These are phyloP conservation scores for Agaricus blazei DNA, from an alignment of 768 basidiomycete genomes.

Conservation along the genomic window DNA sequence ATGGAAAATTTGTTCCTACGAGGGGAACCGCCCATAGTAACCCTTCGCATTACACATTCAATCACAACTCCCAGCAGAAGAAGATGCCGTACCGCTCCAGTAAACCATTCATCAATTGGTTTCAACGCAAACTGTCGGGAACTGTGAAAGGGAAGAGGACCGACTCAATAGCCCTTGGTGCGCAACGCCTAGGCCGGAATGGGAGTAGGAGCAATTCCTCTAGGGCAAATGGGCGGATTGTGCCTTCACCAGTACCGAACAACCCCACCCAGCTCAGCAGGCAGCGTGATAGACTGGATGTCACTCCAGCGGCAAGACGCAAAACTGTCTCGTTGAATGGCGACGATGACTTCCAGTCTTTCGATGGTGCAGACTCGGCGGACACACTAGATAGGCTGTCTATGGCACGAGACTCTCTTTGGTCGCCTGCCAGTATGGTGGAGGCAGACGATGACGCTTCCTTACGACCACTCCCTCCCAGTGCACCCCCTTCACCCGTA, in stretches of 20 bases:
- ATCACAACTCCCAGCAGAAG: constrained; percentile 44
- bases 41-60: constrained; percentile 8
- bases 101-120: constrained; percentile 87
- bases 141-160: constrained; percentile 53
- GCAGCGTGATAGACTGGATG: constrained; percentile 29
- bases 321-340: constrained; percentile 66
- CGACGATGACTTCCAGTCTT: constrained; percentile 40
- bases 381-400: constrained; percentile 49
- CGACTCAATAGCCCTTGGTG: constrained; percentile 28
- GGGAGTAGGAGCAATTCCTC: constrained; percentile 24
- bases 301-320: constrained; percentile 28
- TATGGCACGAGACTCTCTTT: constrained; percentile 65
- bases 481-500: constrained; percentile 80
- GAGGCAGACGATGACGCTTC: constrained; percentile 97
- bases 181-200: constrained; percentile 27
- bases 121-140: constrained; percentile 80
- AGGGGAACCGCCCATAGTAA: constrained; percentile 4
- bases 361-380: constrained; percentile 37
- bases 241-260: constrained; percentile 39
- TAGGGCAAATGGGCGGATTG: constrained; percentile 34
- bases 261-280: constrained; percentile 18
- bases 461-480: constrained; percentile 84
- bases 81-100: constrained; percentile 66
- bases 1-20: not conserved
- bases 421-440: constrained; percentile 69